A percentile compares a stretch with the other conserved stretches of the same genome.
Conservation (phyloP, 2,329 filamentous ascomycete genomes). For the Sporothrix euskadiensis region DNA sequence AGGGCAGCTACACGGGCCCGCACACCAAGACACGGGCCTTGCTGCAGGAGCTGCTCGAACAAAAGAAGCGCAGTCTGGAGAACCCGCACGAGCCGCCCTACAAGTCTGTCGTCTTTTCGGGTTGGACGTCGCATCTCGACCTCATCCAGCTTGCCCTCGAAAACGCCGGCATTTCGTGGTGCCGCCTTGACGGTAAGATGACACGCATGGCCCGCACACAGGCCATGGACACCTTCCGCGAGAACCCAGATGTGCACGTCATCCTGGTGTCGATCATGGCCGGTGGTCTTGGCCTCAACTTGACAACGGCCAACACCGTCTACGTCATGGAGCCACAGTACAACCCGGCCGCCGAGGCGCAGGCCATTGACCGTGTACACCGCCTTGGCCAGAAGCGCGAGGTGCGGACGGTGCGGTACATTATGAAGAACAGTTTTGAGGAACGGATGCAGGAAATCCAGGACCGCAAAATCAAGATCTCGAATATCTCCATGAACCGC, state of each 20-base stretch:
- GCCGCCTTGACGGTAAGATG: constrained; percentile 92
- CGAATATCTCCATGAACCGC: constrained; percentile 61
- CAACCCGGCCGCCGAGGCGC: constrained; percentile 91
- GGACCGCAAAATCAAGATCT: constrained; percentile 88
- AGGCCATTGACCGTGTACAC: constrained; percentile 92
- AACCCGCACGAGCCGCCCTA: constrained; percentile 69
- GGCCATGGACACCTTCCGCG: constrained; percentile 76
- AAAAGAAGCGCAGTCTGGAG: constrained; percentile 61
- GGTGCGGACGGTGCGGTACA: constrained; percentile 82
- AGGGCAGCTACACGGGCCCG: constrained; percentile 73
- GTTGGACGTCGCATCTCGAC: constrained; percentile 94
- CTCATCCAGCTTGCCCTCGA: constrained; percentile 82
- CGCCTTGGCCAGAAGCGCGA: constrained; percentile 85
- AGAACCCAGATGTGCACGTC: constrained; percentile 69
- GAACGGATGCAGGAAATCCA: constrained; percentile 90
- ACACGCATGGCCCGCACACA: constrained; percentile 68
- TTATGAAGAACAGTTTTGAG: constrained; percentile 90
- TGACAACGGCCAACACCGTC: constrained; percentile 81
- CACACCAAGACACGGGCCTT: constrained; percentile 90
- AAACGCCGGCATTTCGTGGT: constrained; percentile 64
- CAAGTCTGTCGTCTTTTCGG: constrained; percentile 92
- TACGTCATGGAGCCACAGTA: constrained; percentile 99
- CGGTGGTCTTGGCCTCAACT: constrained; percentile 86
- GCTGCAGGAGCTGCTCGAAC: constrained; percentile 68
- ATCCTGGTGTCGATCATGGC: constrained; percentile 92